Percentiles rank a stretch among this genome's conserved stretches.
Conservation (phyloP, 2,329 filamentous ascomycete genomes). For the Trichophyton benhamiae region DNA sequence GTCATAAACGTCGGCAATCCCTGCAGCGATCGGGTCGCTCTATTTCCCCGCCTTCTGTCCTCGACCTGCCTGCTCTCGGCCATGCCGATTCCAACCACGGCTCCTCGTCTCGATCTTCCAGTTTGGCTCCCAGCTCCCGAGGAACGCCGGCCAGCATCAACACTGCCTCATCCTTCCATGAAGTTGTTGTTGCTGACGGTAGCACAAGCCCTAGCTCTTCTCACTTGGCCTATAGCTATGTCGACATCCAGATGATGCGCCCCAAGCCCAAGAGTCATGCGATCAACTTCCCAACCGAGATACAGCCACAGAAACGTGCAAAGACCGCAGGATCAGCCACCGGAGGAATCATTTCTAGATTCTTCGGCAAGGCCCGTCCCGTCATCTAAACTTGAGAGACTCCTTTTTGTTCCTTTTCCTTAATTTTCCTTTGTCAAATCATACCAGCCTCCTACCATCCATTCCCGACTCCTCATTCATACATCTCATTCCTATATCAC, state of each 20-base stretch:
- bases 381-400: constrained; percentile 12
- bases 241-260: constrained; percentile 22
- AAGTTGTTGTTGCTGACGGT: constrained; percentile 25
- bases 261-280: constrained; percentile 22
- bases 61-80: constrained; percentile 33
- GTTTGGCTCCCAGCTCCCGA: constrained; percentile 29
- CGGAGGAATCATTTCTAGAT: constrained; percentile 31
- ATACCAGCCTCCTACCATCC: background rate
- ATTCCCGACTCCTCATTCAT: background rate
- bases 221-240: constrained; percentile 21
- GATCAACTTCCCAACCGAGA: constrained; percentile 17
- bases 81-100: constrained; percentile 30
- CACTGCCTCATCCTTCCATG: constrained; percentile 24
- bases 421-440: background rate
- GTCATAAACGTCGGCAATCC: constrained; percentile 29
- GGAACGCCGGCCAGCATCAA: constrained; percentile 34
- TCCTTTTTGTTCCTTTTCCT: background rate
- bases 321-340: constrained; percentile 22
- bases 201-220: constrained; percentile 24
- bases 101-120: constrained; percentile 31
- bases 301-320: constrained; percentile 32
- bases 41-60: constrained; percentile 33
- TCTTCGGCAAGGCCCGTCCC: constrained; percentile 28
- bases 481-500: background rate
- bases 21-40: constrained; percentile 27